Conservation (phyloP, 169 alveolate genomes). For the Eimeria sp. region DNA sequence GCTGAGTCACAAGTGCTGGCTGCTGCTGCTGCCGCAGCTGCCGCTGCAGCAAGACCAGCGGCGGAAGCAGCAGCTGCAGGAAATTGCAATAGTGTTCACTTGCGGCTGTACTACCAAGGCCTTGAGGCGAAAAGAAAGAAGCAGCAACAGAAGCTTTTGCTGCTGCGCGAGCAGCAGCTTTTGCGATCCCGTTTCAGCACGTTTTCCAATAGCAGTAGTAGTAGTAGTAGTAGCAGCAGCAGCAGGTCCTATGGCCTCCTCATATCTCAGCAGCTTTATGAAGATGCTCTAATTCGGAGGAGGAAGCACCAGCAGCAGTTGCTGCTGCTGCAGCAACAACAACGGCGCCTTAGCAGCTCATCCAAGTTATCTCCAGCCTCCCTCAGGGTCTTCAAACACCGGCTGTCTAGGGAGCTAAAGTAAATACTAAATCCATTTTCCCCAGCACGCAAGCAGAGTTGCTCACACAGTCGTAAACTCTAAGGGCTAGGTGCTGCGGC, state of each 20-base stretch:
- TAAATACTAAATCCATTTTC: neutral
- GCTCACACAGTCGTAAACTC: neutral
- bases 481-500: slow-evolving; percentile 19
- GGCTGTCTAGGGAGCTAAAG: slow-evolving; percentile 36
- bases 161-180: slow-evolving; percentile 51
- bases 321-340: slow-evolving; percentile 35
- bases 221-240: slow-evolving; percentile 52
- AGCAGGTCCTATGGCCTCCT: slow-evolving; percentile 33
- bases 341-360: slow-evolving; percentile 26
- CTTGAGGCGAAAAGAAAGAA: slow-evolving; percentile 29
- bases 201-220: neutral
- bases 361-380: slow-evolving; percentile 35
- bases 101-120: slow-evolving; percentile 41
- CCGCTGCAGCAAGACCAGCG: slow-evolving; percentile 7
- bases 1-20: slow-evolving; percentile 59
- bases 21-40: slow-evolving; percentile 63
- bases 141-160: slow-evolving; percentile 29
- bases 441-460: neutral
- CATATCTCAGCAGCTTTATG: slow-evolving; percentile 24
- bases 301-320: slow-evolving; percentile 53
- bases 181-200: neutral
- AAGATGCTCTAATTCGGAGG: slow-evolving; percentile 41
- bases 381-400: slow-evolving; percentile 37
- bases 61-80: slow-evolving; percentile 51
- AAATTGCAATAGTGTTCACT: slow-evolving; percentile 35